Evolutionary conservation across 1,284 basidiomycete species (phyloP), one percentile per base, ranked within the genome.

Genomic region (Cryptococcus neoformans): DNA sequence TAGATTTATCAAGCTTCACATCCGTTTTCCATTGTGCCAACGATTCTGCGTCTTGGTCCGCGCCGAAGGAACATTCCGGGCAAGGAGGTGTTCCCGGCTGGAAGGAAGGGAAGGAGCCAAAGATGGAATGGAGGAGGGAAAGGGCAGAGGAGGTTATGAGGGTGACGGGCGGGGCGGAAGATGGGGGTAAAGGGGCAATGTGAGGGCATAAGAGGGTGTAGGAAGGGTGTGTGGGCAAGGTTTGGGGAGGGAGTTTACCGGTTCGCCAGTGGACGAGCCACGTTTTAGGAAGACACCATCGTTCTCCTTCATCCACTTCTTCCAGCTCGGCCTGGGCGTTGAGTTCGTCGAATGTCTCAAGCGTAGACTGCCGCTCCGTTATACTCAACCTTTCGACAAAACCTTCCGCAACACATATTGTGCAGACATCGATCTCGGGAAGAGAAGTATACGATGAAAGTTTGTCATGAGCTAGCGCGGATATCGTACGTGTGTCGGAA

Each of bases 151-250:
- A 45, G 0, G 65, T 54, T 48, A 72, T 4, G 6, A 49, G 35
- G 8, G 16, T 21, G 9, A 54, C 57, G 6, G 49, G 49, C n/a
- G 21, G 41, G 5, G 48, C 48, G 4, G 52, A 41, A 28, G 28
- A 28, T 28, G 28, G 4, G 2, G 55, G 52, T 11, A 49, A 49
- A 4, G 59, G 68, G 12, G 53, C n/a, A 6, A 51, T 63, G 48
- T 75, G 73, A 40, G 69, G 60, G 60, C 73, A 75, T 49, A 59
- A 59, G 1, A 75, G 49, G 1, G 60, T 58, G 51, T 63, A 69
- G 4, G 54, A 52, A 5, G 54, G 49, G 11, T 67, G 47, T 4
- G 53, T 64, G 1, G 73, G 70, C 4, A 54, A 39, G 0, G 39
- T 44, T 9, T 28, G 44, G 6, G 49, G 38, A 1, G 53, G 37